phyloP scores from a whole-genome alignment of 345 rosid species.

The Limnanthes douglasii region DNA sequence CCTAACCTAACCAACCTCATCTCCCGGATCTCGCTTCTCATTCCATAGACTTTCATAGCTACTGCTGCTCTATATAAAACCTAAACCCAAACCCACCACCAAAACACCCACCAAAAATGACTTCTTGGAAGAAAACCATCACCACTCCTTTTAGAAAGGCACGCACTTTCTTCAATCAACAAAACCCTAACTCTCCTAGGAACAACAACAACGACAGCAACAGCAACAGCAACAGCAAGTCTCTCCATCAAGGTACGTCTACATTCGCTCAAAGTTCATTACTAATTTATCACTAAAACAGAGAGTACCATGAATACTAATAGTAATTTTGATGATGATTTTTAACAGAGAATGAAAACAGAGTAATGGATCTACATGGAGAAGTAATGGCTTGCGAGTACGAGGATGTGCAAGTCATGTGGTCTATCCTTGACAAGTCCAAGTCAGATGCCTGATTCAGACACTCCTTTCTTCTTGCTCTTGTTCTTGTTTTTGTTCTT shows the following conservation, averaged over 20 bases:
- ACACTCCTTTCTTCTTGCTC: conserved; percentile 29
- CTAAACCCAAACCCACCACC: neutral
- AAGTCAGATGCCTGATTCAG: conserved; percentile 25
- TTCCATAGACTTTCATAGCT: conserved; percentile 12
- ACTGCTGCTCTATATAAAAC: conserved; percentile 12
- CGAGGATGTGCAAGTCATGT: conserved; percentile 89
- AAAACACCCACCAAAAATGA: conserved; percentile 16
- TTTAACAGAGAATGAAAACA: conserved; percentile 34
- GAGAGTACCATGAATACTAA: too few relatives aligned
- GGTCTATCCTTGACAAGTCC: conserved; percentile 94
- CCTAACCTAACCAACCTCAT: too few relatives aligned
- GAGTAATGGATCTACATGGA: conserved; percentile 58
- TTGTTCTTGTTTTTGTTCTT: neutral
- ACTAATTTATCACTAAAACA: neutral
- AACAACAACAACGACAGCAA: conserved; percentile 9
- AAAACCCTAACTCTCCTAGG: conserved; percentile 17
- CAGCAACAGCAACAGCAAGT: conserved; percentile 26
- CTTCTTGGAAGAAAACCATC: conserved; percentile 76
- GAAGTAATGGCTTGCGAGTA: conserved; percentile 92
- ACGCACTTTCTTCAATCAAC: conserved; percentile 61
- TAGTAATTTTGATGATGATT: too few relatives aligned
- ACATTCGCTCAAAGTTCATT: neutral
- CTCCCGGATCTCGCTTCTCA: conserved; percentile 66
- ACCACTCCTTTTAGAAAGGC: conserved; percentile 69
- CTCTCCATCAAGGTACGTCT: conserved; percentile 19